phyloP scores from a whole-genome alignment of 2,329 filamentous ascomycete genomes.

The Phoma sp. region DNA sequence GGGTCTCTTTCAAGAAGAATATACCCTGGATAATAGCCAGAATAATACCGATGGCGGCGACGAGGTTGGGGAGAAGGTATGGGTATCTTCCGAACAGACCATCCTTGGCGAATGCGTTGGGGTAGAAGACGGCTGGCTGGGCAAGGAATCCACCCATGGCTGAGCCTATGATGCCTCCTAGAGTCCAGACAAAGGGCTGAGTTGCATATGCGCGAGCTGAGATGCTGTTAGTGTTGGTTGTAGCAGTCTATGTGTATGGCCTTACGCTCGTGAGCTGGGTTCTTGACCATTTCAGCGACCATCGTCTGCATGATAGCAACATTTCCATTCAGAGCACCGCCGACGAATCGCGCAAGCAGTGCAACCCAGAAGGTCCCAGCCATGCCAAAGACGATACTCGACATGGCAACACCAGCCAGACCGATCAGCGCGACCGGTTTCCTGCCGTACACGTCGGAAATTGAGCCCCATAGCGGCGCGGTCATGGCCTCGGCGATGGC shows the following conservation, averaged over 20 bases:
- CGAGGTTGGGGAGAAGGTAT: slow-evolving; percentile 86
- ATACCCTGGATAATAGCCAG: slow-evolving; percentile 81
- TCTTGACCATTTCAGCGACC: slow-evolving; percentile 89
- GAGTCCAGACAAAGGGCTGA: slow-evolving; percentile 93
- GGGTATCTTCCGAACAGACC: slow-evolving; percentile 80
- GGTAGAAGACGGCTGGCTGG: slow-evolving; percentile 77
- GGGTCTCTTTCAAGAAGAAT: slow-evolving; percentile 81
- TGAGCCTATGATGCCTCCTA: slow-evolving; percentile 86
- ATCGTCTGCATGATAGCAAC: slow-evolving; percentile 91
- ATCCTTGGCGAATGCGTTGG: slow-evolving; percentile 70
- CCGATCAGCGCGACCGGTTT: slow-evolving; percentile 52
- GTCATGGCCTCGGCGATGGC: slow-evolving; percentile 85
- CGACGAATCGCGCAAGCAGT: slow-evolving; percentile 75
- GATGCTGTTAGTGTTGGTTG: slow-evolving; percentile 16
- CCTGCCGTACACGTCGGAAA: slow-evolving; percentile 50
- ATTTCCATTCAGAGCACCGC: slow-evolving; percentile 88
- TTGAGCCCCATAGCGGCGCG: slow-evolving; percentile 66
- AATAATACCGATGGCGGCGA: slow-evolving; percentile 79
- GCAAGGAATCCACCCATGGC: slow-evolving; percentile 88
- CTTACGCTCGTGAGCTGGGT: slow-evolving; percentile 88
- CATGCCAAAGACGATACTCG: slow-evolving; percentile 82
- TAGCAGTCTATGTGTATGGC: not conserved
- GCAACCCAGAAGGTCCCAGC: slow-evolving; percentile 85
- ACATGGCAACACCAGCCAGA: slow-evolving; percentile 83
- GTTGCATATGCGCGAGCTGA: slow-evolving; percentile 83